These are phyloP conservation scores for Leccinellum albellum DNA, from an alignment of 768 basidiomycete species.

Conservation along the genomic window DNA sequence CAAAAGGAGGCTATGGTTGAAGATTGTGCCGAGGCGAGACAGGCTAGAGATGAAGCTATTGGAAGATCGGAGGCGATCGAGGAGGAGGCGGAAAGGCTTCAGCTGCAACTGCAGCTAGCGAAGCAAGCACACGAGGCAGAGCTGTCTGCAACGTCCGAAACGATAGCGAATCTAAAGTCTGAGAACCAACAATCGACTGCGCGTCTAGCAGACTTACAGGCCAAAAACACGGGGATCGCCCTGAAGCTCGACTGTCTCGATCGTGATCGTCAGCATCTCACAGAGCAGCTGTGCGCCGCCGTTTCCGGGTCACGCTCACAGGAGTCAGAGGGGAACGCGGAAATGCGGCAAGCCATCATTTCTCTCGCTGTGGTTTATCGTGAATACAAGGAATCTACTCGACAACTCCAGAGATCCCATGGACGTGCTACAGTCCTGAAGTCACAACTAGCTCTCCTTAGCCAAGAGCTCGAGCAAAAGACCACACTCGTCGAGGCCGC, in stretches of 20 bases:
- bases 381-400: constrained; percentile 13
- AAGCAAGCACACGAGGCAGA: constrained; percentile 31
- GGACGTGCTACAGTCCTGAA: constrained; percentile 12
- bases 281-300: constrained; percentile 5
- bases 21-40: constrained; percentile 76
- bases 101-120: constrained; percentile 22
- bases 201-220: constrained; percentile 15
- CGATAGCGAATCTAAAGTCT: constrained; percentile 36
- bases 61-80: constrained; percentile 57
- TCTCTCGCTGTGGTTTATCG: constrained; percentile 22
- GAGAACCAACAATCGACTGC: constrained; percentile 25
- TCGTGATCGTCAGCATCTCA: constrained; percentile 7
- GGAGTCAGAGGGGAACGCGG: constrained; percentile 1
- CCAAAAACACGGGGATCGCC: constrained; percentile 13
- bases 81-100: constrained; percentile 51
- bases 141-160: constrained; percentile 37
- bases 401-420: constrained; percentile 10
- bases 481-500: background rate
- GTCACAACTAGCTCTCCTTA: constrained; percentile 12
- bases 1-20: constrained; percentile 82
- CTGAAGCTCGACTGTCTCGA: constrained; percentile 14
- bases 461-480: constrained; percentile 16
- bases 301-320: constrained; percentile 8
- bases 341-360: constrained; percentile 18
- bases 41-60: constrained; percentile 64